These are phyloP conservation scores for Fusarium succisae DNA, from an alignment of 2,329 filamentous ascomycete species.

Conservation along the genomic window DNA sequence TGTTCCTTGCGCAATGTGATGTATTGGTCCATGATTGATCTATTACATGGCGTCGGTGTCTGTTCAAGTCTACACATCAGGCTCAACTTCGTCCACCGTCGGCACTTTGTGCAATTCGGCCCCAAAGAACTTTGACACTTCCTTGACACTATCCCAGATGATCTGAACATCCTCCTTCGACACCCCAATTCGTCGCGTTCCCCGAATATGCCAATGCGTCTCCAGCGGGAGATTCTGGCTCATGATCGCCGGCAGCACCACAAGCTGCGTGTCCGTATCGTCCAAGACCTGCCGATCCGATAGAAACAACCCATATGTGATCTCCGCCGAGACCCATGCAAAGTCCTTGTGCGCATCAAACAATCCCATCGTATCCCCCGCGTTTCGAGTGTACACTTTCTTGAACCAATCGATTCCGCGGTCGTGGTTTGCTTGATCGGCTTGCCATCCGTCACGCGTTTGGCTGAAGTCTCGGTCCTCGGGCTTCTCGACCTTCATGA, in stretches of 20 bases:
- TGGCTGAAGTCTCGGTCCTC: conserved; percentile 67
- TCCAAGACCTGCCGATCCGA: conserved; percentile 64
- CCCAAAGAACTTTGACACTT: conserved; percentile 41
- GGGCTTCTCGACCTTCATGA: conserved; percentile 56
- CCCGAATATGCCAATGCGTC: conserved; percentile 62
- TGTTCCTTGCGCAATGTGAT: not conserved
- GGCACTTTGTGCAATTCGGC: conserved; percentile 38
- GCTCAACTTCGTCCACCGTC: conserved; percentile 44
- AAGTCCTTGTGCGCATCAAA: conserved; percentile 52
- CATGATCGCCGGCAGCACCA: conserved; percentile 65
- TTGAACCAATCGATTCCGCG: conserved; percentile 65
- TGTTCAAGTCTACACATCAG: conserved; percentile 29
- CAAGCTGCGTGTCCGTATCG: conserved; percentile 63
- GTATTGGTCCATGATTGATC: not conserved
- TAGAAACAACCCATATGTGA: conserved; percentile 68
- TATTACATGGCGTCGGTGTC: not conserved
- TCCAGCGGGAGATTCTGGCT: conserved; percentile 63
- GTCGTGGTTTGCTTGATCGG: conserved; percentile 62
- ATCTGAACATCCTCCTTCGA: conserved; percentile 40
- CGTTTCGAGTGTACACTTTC: conserved; percentile 64
- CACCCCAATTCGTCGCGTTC: conserved; percentile 42
- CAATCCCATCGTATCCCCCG: conserved; percentile 45
- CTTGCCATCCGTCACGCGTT: conserved; percentile 67
- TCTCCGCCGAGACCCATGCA: conserved; percentile 62
- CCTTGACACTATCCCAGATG: conserved; percentile 39